Evolutionary conservation across 2,329 filamentous ascomycete species (phyloP).

Genomic region (Helotiales sp.): DNA sequence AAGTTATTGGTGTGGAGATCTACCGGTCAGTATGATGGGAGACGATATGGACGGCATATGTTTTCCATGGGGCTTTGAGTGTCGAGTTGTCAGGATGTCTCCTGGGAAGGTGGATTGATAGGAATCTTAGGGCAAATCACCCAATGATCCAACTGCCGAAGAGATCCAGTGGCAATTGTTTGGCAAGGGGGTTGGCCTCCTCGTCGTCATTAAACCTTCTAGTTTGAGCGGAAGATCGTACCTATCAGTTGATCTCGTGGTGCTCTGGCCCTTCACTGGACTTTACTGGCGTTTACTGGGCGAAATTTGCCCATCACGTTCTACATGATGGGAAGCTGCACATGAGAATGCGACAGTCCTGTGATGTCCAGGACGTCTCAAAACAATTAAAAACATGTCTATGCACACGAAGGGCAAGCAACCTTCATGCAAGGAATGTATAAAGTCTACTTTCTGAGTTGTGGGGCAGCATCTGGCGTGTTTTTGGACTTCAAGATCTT

Average conservation of each 20-base stretch:
- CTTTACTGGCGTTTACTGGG: not conserved
- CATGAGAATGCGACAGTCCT: too few species aligned
- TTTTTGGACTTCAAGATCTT: too few species aligned
- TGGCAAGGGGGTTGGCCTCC: too few species aligned
- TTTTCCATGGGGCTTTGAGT: not conserved
- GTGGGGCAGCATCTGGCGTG: too few species aligned
- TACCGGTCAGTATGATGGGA: not conserved
- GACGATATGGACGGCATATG: not conserved
- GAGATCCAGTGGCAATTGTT: too few species aligned
- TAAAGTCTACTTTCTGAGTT: too few species aligned
- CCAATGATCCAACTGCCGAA: not conserved
- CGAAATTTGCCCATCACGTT: not conserved
- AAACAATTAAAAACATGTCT: too few species aligned
- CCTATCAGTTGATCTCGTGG: not conserved
- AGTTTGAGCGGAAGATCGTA: not conserved
- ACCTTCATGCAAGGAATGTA: too few species aligned
- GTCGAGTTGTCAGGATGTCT: not conserved
- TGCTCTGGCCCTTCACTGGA: too few species aligned
- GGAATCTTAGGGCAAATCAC: not conserved
- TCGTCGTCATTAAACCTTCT: not conserved
- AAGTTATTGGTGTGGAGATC: slow-evolving; percentile 1
- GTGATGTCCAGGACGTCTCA: too few species aligned
- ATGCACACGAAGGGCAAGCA: too few species aligned
- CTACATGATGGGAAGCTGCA: not conserved
- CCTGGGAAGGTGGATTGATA: not conserved